Conservation (phyloP, 108 stramenopile species). For the Seminavis robusta region DNA sequence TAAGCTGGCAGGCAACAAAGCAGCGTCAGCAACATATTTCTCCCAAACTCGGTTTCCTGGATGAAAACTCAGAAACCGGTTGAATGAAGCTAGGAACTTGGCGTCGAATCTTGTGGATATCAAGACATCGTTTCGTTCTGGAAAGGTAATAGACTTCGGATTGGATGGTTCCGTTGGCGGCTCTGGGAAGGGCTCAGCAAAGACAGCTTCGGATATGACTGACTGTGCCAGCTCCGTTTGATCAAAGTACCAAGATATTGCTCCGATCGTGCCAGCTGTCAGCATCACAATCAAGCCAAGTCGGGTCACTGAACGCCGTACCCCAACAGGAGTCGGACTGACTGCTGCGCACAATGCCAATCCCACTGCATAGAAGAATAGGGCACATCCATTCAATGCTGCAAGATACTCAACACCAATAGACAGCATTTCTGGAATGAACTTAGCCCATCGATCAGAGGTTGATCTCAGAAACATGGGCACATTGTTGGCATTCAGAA, state of each 20-base stretch:
- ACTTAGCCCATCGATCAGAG: not conserved
- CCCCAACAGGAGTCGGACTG: not conserved
- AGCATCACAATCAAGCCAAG: not conserved
- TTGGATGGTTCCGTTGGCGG: not conserved
- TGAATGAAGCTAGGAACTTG: slow-evolving; percentile 18
- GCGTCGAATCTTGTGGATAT: slow-evolving; percentile 42
- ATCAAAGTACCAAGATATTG: not conserved
- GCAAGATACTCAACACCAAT: not conserved
- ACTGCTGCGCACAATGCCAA: not conserved
- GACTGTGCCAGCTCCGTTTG: not conserved
- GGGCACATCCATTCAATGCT: not conserved
- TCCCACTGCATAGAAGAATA: not conserved
- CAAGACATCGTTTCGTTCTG: slow-evolving; percentile 31
- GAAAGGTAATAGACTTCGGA: slow-evolving; percentile 20
- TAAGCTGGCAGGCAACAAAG: not conserved
- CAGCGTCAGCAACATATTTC: slow-evolving; percentile 1
- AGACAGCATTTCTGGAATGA: not conserved
- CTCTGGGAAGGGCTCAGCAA: not conserved
- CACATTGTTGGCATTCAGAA: not conserved
- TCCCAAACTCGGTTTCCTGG: slow-evolving; percentile 31
- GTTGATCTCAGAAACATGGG: not conserved
- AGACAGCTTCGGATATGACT: not conserved
- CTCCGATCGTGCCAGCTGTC: too few relatives aligned
- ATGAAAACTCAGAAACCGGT: slow-evolving; percentile 36
- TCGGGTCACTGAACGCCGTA: not conserved